Evolutionary conservation across 2,329 filamentous ascomycete species (phyloP).

Genomic region (Malbranchea zuffiana): DNA sequence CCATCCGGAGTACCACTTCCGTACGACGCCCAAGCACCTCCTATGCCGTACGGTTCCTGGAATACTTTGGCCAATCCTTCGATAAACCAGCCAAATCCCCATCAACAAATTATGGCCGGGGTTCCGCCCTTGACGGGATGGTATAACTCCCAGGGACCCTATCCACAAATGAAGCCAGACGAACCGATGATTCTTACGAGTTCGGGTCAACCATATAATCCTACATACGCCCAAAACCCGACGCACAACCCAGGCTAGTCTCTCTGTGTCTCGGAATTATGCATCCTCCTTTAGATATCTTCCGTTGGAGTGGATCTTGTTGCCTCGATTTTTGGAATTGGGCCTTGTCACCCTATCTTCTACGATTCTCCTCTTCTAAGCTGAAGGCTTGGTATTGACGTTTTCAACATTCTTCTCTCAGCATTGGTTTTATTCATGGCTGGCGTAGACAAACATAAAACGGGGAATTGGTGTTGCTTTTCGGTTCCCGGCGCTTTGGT

Average conservation of each 20-base stretch:
- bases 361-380: neutral
- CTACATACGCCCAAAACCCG: slow-evolving; percentile 4
- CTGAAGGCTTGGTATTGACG: slow-evolving; percentile 1
- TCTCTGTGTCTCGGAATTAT: too few relatives aligned
- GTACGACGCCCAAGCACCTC: slow-evolving; percentile 3
- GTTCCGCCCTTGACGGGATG: slow-evolving; percentile 9
- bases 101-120: slow-evolving; percentile 4
- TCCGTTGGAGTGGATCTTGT: neutral
- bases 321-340: neutral
- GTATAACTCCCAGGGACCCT: slow-evolving; percentile 9
- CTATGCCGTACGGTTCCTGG: slow-evolving; percentile 7
- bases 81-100: neutral
- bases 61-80: neutral
- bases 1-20: slow-evolving; percentile 2
- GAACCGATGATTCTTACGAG: slow-evolving; percentile 3
- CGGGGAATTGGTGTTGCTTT: slow-evolving; percentile 8
- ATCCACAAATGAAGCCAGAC: slow-evolving; percentile 8
- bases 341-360: neutral
- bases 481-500: neutral
- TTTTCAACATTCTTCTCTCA: slow-evolving; percentile 6
- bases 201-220: slow-evolving; percentile 5
- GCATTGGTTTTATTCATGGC: slow-evolving; percentile 10
- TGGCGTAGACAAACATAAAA: slow-evolving; percentile 13
- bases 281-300: neutral
- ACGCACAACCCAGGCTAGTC: slow-evolving; percentile 3